These are phyloP conservation scores for Saussurea involucrata DNA, from an alignment of 129 eudicot species.

Conservation along the genomic window DNA sequence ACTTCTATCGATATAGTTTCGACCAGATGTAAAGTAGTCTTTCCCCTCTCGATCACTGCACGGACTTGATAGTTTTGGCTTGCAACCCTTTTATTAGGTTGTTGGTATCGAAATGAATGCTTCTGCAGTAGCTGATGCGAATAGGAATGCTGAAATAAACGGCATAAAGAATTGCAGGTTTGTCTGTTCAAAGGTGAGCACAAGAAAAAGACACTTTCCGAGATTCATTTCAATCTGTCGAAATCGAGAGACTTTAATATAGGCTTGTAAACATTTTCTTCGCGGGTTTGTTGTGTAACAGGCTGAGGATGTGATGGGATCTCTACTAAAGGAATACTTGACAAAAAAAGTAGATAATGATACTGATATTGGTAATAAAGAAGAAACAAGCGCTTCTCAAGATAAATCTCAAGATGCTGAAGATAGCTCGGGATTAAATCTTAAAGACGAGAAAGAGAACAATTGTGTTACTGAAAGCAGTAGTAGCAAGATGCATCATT, in stretches of 20 bases:
- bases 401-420: constrained; percentile 27
- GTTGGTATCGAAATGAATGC: constrained; percentile 99
- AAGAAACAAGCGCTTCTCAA: constrained; percentile 26
- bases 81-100: constrained; percentile 48
- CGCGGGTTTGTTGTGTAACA: constrained; percentile 20
- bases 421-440: constrained; percentile 14
- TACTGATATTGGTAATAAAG: constrained; percentile 24
- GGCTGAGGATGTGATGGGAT: constrained; percentile 96
- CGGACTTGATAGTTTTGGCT: constrained; percentile 11
- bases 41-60: neutral
- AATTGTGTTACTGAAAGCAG: constrained; percentile 19
- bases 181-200: constrained; percentile 82
- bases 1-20: too few species aligned
- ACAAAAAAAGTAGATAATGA: constrained; percentile 37
- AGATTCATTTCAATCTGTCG: neutral
- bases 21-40: neutral
- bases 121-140: constrained; percentile 94
- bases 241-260: neutral
- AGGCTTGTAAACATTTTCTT: neutral
- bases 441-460: constrained; percentile 28
- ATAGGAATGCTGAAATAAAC: constrained; percentile 91
- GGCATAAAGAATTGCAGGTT: constrained; percentile 87
- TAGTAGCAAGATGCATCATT: constrained; percentile 26
- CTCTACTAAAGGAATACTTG: constrained; percentile 78
- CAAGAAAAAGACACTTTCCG: neutral